Conservation (phyloP, 352 stramenopile species). For the Phytophthora pistaciae region DNA sequence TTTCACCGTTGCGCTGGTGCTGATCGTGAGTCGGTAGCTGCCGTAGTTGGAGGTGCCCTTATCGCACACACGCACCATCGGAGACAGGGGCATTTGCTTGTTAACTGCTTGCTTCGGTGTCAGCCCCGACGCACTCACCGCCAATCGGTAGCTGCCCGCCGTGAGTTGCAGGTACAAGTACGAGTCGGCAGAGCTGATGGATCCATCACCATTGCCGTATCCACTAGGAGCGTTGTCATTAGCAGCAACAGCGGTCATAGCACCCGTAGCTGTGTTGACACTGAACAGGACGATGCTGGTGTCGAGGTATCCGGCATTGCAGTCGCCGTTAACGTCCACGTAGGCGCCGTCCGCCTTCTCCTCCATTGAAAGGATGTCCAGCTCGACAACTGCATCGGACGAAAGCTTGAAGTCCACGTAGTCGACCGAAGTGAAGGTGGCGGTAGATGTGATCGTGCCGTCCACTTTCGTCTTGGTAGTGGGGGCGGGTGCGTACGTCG, state of each 20-base stretch:
- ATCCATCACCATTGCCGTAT: constrained; percentile 60
- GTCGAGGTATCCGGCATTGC: constrained; percentile 76
- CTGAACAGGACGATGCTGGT: constrained; percentile 68
- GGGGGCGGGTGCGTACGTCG: constrained; percentile 16
- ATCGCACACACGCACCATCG: constrained; percentile 53
- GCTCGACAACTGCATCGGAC: constrained; percentile 48
- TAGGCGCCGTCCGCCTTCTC: constrained; percentile 39
- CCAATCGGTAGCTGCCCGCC: constrained; percentile 64
- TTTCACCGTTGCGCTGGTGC: constrained; percentile 39
- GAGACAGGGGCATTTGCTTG: constrained; percentile 53
- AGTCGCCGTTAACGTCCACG: constrained; percentile 74
- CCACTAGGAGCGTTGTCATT: constrained; percentile 63
- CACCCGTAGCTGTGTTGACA: constrained; percentile 35
- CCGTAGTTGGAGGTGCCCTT: constrained; percentile 68
- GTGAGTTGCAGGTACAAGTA: constrained; percentile 54
- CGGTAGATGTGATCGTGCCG: constrained; percentile 72
- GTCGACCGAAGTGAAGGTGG: constrained; percentile 63
- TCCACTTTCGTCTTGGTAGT: constrained; percentile 48
- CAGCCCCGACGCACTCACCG: constrained; percentile 62
- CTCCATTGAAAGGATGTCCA: constrained; percentile 80
- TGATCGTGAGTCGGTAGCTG: constrained; percentile 72
- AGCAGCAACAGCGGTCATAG: constrained; percentile 16
- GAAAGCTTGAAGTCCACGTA: constrained; percentile 70
- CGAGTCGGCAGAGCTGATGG: constrained; percentile 59
- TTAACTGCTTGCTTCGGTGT: constrained; percentile 47